Conservation (phyloP, 2,329 filamentous ascomycete species). For the Sporothrix humicola region DNA sequence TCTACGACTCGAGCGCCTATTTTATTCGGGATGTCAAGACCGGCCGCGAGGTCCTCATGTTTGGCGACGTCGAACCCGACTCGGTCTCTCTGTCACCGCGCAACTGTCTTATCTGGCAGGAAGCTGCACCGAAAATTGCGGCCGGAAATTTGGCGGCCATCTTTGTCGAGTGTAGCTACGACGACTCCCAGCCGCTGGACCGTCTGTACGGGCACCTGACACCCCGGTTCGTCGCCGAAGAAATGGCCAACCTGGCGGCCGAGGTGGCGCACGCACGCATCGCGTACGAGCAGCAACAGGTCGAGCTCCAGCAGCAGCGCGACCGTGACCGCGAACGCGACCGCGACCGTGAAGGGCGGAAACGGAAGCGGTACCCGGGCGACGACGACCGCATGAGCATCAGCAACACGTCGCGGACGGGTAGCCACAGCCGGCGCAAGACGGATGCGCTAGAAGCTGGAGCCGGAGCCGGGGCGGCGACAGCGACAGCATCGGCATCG, state of each 20-base stretch:
- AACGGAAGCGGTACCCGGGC: slow-evolving; percentile 65
- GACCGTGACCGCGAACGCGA: slow-evolving; percentile 42
- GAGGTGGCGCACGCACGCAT: slow-evolving; percentile 67
- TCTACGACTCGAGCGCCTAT: slow-evolving; percentile 89
- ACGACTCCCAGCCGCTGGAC: slow-evolving; percentile 76
- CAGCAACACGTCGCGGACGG: slow-evolving; percentile 17
- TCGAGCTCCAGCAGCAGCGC: slow-evolving; percentile 12
- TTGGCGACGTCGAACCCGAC: slow-evolving; percentile 95
- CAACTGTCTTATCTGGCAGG: slow-evolving; percentile 82
- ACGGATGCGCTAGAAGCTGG: slow-evolving; percentile 31
- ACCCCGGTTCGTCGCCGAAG: slow-evolving; percentile 79
- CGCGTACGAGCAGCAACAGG: slow-evolving; percentile 29
- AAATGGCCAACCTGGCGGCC: slow-evolving; percentile 72
- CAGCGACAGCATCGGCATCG: slow-evolving; percentile 8
- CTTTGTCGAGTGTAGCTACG: slow-evolving; percentile 96
- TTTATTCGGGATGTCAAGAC: slow-evolving; percentile 81
- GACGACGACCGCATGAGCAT: slow-evolving; percentile 43
- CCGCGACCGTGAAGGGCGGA: slow-evolving; percentile 54
- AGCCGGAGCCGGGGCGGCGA: not conserved
- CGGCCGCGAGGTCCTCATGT: slow-evolving; percentile 82
- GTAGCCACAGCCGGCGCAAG: slow-evolving; percentile 36
- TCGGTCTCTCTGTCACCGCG: slow-evolving; percentile 79
- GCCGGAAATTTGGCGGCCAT: slow-evolving; percentile 75
- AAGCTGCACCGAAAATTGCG: slow-evolving; percentile 84
- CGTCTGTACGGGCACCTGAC: slow-evolving; percentile 88